These are phyloP conservation scores for Aspergillus carbonarius DNA, from an alignment of 2,329 filamentous ascomycete species.

Conservation along the genomic window DNA sequence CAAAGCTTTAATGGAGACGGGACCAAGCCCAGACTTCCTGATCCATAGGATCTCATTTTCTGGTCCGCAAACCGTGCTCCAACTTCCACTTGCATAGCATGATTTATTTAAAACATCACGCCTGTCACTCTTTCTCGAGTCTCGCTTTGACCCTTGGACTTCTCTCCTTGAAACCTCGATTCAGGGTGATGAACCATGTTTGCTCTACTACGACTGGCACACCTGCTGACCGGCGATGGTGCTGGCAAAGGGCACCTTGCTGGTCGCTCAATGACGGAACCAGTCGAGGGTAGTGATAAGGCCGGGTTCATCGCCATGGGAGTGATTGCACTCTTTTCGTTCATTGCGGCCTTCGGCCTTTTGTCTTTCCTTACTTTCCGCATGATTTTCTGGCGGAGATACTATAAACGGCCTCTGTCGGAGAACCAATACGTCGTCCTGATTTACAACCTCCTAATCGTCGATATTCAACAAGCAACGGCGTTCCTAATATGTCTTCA, in stretches of 20 bases:
- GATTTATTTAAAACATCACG: neutral
- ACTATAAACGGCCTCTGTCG: slow-evolving; percentile 49
- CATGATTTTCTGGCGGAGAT: slow-evolving; percentile 49
- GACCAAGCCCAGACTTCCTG: neutral
- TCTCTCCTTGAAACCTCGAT: neutral
- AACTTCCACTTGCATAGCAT: neutral
- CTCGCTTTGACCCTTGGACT: slow-evolving; percentile 1
- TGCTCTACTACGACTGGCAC: slow-evolving; percentile 4
- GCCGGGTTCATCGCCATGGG: slow-evolving; percentile 49
- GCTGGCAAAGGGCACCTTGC: neutral
- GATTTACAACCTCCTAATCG: slow-evolving; percentile 53
- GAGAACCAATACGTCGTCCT: slow-evolving; percentile 55
- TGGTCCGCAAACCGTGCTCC: neutral
- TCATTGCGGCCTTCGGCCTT: slow-evolving; percentile 27
- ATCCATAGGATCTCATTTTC: slow-evolving; percentile 3
- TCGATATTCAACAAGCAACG: slow-evolving; percentile 51
- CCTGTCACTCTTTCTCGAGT: neutral
- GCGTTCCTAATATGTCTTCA: slow-evolving; percentile 48
- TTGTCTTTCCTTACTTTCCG: slow-evolving; percentile 51
- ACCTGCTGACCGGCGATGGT: slow-evolving; percentile 1
- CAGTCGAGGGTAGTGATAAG: slow-evolving; percentile 28
- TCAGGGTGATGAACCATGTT: slow-evolving; percentile 3
- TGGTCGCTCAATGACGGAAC: neutral
- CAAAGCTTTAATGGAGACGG: neutral
- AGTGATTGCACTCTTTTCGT: slow-evolving; percentile 46